Conservation (phyloP, 805 yeast species). For the Blastobotrys muscicola region DNA sequence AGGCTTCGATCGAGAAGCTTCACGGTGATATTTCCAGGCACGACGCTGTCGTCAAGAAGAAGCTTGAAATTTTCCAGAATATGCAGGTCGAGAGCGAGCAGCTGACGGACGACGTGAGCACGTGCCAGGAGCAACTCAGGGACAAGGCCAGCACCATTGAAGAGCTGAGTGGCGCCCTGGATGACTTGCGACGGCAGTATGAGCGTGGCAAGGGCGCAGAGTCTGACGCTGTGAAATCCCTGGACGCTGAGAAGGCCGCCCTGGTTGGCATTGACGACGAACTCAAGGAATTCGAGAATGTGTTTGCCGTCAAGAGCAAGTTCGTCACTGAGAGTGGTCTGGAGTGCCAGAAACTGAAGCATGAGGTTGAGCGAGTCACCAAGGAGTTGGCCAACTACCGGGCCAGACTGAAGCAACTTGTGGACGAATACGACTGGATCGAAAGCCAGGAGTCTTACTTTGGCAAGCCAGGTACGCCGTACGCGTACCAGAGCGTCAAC, state of each 20-base stretch:
- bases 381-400: conserved; percentile 11
- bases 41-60: conserved; percentile 35
- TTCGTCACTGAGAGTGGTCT: conserved; percentile 21
- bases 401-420: conserved; percentile 36
- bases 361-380: conserved; percentile 22
- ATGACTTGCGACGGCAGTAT: conserved; percentile 25
- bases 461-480: conserved; percentile 27
- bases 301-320: conserved; percentile 17
- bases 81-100: conserved; percentile 67
- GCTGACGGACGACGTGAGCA: conserved; percentile 43
- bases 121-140: conserved; percentile 34
- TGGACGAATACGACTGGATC: conserved; percentile 62
- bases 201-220: conserved; percentile 23
- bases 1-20: conserved; percentile 32
- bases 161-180: conserved; percentile 26
- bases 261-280: conserved; percentile 70
- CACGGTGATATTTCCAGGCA: conserved; percentile 27
- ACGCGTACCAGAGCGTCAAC: conserved; percentile 30
- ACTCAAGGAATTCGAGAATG: conserved; percentile 39
- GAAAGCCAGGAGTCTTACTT: conserved; percentile 42
- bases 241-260: conserved; percentile 46
- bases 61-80: conserved; percentile 49
- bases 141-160: conserved; percentile 29
- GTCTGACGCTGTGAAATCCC: conserved; percentile 19
- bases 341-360: conserved; percentile 21